Percentiles rank a stretch among this genome's conserved stretches.
These are phyloP conservation scores for Syzygium jambos DNA, from an alignment of 345 rosid species.

Conservation along the genomic window DNA sequence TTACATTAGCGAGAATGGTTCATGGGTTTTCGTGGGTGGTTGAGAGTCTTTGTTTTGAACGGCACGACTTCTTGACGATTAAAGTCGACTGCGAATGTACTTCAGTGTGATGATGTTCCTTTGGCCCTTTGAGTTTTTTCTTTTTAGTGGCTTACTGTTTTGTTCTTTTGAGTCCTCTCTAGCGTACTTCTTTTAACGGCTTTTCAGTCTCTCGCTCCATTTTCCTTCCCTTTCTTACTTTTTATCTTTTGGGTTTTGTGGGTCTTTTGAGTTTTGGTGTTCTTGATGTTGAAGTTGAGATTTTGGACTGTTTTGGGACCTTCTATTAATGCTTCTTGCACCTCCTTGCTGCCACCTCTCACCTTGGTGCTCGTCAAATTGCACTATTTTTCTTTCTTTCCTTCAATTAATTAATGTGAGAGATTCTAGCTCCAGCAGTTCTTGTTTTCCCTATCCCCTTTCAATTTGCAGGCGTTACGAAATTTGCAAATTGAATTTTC, in stretches of 20 bases:
- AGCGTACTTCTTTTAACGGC: background rate
- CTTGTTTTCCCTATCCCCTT: background rate
- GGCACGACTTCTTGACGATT: background rate
- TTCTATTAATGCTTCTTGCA: background rate
- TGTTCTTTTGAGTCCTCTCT: background rate
- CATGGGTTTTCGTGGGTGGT: background rate
- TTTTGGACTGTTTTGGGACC: slow-evolving; percentile 34
- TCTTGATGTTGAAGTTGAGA: slow-evolving; percentile 40
- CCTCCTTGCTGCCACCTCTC: background rate
- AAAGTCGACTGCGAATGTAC: background rate
- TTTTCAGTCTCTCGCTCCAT: background rate
- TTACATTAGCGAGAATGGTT: background rate
- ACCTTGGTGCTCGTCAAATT: background rate
- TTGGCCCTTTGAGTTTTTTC: background rate
- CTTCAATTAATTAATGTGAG: background rate
- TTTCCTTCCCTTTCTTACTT: background rate
- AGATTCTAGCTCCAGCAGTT: background rate
- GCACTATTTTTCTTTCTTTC: background rate
- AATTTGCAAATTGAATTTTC: background rate
- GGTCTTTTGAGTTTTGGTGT: slow-evolving; percentile 23
- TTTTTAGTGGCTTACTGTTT: background rate
- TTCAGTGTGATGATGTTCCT: background rate
- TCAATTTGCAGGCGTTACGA: background rate
- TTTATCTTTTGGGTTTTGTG: slow-evolving; percentile 4
- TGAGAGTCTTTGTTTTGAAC: background rate